Evolutionary conservation across 805 yeast genomes (phyloP).

Genomic region (Priceomyces castillae): DNA sequence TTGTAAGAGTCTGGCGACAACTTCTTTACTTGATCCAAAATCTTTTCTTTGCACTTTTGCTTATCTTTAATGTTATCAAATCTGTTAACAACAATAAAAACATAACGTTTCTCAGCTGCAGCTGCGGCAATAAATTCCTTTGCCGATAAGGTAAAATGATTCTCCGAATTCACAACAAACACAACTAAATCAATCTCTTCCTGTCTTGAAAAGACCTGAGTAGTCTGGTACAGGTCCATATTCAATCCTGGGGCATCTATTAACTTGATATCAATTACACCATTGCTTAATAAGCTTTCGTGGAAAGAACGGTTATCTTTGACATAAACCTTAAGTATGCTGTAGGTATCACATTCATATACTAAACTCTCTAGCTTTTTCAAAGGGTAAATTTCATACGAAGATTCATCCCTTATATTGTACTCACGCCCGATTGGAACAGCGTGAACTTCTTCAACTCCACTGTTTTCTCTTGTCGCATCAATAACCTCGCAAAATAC

Average conservation of each 20-base stretch:
- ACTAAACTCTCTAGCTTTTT: constrained; percentile 66
- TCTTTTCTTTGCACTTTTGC: constrained; percentile 69
- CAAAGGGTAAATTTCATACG: constrained; percentile 58
- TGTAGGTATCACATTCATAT: constrained; percentile 65
- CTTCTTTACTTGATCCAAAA: constrained; percentile 79
- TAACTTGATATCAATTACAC: constrained; percentile 85
- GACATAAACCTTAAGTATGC: constrained; percentile 76
- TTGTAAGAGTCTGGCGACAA: constrained; percentile 90
- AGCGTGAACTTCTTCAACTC: constrained; percentile 91
- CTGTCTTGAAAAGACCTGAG: constrained; percentile 92
- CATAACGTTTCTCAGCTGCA: constrained; percentile 84
- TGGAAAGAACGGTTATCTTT: constrained; percentile 68
- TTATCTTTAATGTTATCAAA: constrained; percentile 85
- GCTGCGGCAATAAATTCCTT: constrained; percentile 90
- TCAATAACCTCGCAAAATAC: constrained; percentile 95
- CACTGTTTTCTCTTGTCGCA: constrained; percentile 63
- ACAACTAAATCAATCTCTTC: constrained; percentile 96
- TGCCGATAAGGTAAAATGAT: constrained; percentile 91
- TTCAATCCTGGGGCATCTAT: constrained; percentile 98
- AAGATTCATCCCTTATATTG: constrained; percentile 54
- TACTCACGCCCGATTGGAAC: constrained; percentile 58
- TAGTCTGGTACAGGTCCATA: constrained; percentile 88
- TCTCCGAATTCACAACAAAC: constrained; percentile 94
- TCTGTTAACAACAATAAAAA: constrained; percentile 90
- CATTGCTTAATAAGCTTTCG: constrained; percentile 76